A percentile compares a stretch with the other conserved stretches of the same genome.
These are phyloP conservation scores for Nothophoma quercina DNA, from an alignment of 2,329 filamentous ascomycete species.

Conservation along the genomic window DNA sequence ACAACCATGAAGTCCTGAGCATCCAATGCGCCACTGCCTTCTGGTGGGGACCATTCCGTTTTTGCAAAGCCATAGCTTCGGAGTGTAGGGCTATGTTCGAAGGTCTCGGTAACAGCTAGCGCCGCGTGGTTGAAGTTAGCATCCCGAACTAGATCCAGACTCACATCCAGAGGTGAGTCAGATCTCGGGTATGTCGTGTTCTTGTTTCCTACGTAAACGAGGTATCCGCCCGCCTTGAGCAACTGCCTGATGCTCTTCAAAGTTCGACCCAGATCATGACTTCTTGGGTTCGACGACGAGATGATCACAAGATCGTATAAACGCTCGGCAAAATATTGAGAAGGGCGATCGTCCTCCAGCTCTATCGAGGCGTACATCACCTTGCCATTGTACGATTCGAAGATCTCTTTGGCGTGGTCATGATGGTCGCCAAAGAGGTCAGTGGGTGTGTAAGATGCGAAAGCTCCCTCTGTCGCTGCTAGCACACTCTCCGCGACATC, in stretches of 20 bases:
- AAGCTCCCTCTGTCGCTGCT: neutral
- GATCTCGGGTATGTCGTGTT: conserved; percentile 3
- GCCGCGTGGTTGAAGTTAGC: neutral
- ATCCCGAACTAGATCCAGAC: no score
- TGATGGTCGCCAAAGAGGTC: conserved; percentile 17
- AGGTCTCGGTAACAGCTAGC: no score
- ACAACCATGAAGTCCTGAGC: neutral
- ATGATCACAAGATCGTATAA: conserved; percentile 31
- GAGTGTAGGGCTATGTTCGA: neutral
- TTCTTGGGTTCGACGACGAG: neutral
- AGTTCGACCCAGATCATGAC: neutral
- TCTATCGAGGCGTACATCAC: conserved; percentile 20
- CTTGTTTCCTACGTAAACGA: conserved; percentile 36
- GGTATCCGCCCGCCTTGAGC: conserved; percentile 52
- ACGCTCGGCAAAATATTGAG: conserved; percentile 20
- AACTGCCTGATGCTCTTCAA: conserved; percentile 7
- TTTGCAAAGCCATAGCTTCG: neutral
- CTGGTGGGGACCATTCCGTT: no score
- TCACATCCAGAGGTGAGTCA: neutral
- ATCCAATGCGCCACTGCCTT: no score
- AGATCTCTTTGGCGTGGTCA: neutral
- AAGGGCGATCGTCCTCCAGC: conserved; percentile 6
- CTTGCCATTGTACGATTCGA: conserved; percentile 2
- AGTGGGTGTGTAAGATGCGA: conserved; percentile 25
- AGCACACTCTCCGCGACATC: conserved; percentile 15